Evolutionary conservation across 2,329 filamentous ascomycete species (phyloP).

Genomic region (Cercospora beticola): DNA sequence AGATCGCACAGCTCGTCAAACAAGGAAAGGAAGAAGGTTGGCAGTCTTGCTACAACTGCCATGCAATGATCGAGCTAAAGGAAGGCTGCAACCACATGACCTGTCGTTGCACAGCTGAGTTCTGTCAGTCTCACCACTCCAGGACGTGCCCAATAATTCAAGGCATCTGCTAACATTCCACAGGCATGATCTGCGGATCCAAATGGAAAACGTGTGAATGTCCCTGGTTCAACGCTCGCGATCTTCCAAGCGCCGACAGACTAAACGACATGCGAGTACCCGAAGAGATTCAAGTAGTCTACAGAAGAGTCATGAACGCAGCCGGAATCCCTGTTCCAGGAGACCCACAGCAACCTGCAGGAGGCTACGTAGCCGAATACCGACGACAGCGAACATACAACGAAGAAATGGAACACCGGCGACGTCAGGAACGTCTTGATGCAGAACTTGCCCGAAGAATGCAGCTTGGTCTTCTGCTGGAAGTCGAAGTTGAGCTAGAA

Average conservation of each 20-base stretch:
- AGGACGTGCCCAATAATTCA: background rate
- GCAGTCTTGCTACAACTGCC: constrained; percentile 75
- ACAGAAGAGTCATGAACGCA: constrained; percentile 33
- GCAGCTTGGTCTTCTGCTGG: constrained; percentile 45
- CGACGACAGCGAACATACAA: constrained; percentile 33
- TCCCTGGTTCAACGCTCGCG: constrained; percentile 68
- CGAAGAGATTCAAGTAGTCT: constrained; percentile 42
- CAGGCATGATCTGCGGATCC: constrained; percentile 68
- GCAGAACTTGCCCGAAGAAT: constrained; percentile 54
- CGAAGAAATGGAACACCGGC: constrained; percentile 42
- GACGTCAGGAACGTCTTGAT: constrained; percentile 48
- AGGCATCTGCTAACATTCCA: background rate
- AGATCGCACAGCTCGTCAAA: constrained; percentile 61
- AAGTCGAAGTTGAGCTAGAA: constrained; percentile 32
- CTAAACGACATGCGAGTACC: constrained; percentile 56
- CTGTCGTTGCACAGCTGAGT: constrained; percentile 78
- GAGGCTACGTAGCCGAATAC: constrained; percentile 1
- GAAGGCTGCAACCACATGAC: constrained; percentile 91
- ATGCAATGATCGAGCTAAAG: constrained; percentile 70
- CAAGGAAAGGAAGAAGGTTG: constrained; percentile 68
- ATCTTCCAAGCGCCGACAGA: constrained; percentile 53
- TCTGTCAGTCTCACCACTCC: constrained; percentile 53
- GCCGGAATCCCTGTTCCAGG: constrained; percentile 16
- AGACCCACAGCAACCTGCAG: background rate
- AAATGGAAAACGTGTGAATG: constrained; percentile 85